Base-by-base conservation (phyloP, 2,329 filamentous ascomycete genomes). In the Didymosphaeria variabile region DNA sequence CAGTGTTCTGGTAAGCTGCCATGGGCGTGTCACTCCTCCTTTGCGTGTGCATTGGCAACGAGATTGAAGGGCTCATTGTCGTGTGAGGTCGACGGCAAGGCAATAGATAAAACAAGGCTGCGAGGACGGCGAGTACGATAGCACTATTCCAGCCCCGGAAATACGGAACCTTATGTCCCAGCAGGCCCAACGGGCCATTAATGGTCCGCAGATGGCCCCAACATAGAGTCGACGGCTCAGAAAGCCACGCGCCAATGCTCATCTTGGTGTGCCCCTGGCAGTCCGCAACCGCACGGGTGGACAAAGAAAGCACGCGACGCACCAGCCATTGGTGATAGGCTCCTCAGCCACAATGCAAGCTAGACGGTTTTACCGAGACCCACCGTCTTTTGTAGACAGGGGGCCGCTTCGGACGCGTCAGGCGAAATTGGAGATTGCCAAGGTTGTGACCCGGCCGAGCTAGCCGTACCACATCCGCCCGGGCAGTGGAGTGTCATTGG, bases 181-280 rank as follows among this genome's bases (percentile, higher is more conserved):
- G 19, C 23, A 21, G 12, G 34, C 44, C 44, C 5, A 47, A 47
- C 26, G 19, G 31, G 29, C 29, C 15, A 51, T 34, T 19, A 32
- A 21, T 34, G 47, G 31, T 21, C 31, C 47, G 29, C n/a, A 12
- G 45, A 12, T 21, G 5, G 26, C 45, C 45, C 45, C 15, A 32
- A 12, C 23, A 49, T 31, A n/a, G 10, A 49, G 13, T 29, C 12
- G 21, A 4, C 23, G 45, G 23, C 45, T 29, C 12, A 3, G 29
- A 19, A 49, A 49, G 51, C 23, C 36, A 42, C n/a, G 44, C 26
- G 51, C 36, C 34, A 44, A 44, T 44, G 51, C 51, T 54, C 36
- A 8, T 42, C 26, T 42, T 23, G 21, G 38, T 38, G 26, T 42
- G 51, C 21, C 36, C 51, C 36, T 40, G 23, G 32, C 12, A 40